phyloP scores from a whole-genome alignment of 306 rosid genomes.

The Senna tora region DNA sequence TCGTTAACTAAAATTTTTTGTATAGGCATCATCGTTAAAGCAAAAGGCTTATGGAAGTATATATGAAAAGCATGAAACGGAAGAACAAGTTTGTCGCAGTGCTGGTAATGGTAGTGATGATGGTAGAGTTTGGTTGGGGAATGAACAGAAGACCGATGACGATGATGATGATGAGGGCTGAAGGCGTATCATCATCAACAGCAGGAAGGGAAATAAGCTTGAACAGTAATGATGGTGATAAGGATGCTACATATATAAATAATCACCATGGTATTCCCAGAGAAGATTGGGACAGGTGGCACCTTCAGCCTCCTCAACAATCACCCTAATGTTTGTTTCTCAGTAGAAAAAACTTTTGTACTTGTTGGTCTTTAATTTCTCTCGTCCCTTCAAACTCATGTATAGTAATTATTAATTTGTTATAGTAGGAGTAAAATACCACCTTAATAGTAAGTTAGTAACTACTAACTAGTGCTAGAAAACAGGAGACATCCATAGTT shows the following conservation, averaged over 20 bases:
- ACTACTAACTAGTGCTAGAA: too few species aligned
- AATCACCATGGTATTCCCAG: conserved; percentile 52
- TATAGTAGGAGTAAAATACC: too few species aligned
- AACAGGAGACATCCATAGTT: not conserved
- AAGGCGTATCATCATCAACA: not conserved
- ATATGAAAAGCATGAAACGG: conserved; percentile 21
- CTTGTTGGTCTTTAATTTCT: not conserved
- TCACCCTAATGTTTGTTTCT: conserved; percentile 1
- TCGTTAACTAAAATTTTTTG: not conserved
- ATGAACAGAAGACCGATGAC: conserved; percentile 8
- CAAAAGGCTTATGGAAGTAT: not conserved
- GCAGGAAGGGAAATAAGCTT: not conserved
- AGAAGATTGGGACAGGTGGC: conserved; percentile 33
- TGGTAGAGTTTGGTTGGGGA: conserved; percentile 21
- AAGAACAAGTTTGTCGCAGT: conserved; percentile 5
- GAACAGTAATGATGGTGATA: not conserved
- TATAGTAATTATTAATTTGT: not conserved
- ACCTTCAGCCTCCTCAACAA: not conserved
- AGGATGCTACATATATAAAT: conserved; percentile 7
- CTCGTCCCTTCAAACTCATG: not conserved
- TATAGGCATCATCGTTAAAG: not conserved
- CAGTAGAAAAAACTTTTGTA: not conserved
- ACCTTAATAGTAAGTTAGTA: too few species aligned
- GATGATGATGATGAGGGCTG: conserved; percentile 12
- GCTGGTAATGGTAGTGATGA: conserved; percentile 23